These are phyloP conservation scores for Meyerozyma athensensis DNA, from an alignment of 1,139 yeast genomes.

Conservation along the genomic window DNA sequence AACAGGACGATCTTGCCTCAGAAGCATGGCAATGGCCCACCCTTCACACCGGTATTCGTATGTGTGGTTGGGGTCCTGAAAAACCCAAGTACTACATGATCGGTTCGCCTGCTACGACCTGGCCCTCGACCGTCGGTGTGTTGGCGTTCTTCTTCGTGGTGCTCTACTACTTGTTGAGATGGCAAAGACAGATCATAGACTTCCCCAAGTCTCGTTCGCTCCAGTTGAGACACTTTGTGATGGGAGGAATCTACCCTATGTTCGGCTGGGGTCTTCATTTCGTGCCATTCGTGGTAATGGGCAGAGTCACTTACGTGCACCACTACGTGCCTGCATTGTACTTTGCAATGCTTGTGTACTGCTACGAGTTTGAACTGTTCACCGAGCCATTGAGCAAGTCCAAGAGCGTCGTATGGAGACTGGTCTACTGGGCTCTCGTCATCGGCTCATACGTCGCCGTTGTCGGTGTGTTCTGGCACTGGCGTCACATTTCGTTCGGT, in stretches of 20 bases:
- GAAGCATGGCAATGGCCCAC: constrained; percentile 99
- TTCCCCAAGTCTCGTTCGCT: constrained; percentile 39
- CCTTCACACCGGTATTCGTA: constrained; percentile 83
- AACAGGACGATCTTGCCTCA: constrained; percentile 87
- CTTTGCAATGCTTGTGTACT: constrained; percentile 83
- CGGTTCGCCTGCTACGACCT: constrained; percentile 92
- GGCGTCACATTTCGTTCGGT: constrained; percentile 81
- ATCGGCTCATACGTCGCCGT: constrained; percentile 51
- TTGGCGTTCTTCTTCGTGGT: constrained; percentile 55
- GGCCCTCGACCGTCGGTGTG: constrained; percentile 80
- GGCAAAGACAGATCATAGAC: constrained; percentile 88
- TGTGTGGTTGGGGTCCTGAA: constrained; percentile 91
- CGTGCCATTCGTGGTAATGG: constrained; percentile 88
- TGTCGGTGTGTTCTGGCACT: constrained; percentile 64
- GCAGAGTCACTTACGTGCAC: constrained; percentile 95
- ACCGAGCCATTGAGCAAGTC: constrained; percentile 40
- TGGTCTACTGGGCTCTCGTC: constrained; percentile 25
- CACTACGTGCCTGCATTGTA: constrained; percentile 96
- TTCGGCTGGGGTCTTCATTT: constrained; percentile 94
- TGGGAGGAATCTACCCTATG: constrained; percentile 90
- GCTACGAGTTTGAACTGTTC: constrained; percentile 67
- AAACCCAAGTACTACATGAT: constrained; percentile 79
- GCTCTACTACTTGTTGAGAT: constrained; percentile 63
- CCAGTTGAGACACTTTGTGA: constrained; percentile 35
- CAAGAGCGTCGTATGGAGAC: constrained; percentile 18